Percentiles rank a stretch among this genome's conserved stretches.
These are phyloP conservation scores for Metschnikowia santaceciliae DNA, from an alignment of 805 yeast species.

Conservation along the genomic window DNA sequence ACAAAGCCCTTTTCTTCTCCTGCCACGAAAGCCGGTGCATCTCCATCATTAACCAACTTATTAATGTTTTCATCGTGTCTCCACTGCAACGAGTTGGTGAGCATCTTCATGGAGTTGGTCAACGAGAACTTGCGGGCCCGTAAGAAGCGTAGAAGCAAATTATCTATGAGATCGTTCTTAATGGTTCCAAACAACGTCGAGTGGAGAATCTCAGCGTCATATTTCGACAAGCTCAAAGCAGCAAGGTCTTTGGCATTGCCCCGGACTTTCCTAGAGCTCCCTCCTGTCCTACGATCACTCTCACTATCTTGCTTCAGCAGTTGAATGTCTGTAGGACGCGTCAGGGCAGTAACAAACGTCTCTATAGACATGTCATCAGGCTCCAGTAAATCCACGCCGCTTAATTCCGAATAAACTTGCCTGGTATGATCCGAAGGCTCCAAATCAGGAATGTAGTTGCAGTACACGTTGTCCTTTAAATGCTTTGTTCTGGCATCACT, in stretches of 20 bases:
- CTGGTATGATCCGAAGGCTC: conserved; percentile 21
- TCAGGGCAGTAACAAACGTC: conserved; percentile 21
- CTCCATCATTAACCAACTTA: conserved; percentile 65
- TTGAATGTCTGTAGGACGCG: neutral
- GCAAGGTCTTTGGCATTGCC: conserved; percentile 27
- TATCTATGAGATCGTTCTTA: conserved; percentile 81
- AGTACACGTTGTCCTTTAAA: conserved; percentile 25
- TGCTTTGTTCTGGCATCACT: conserved; percentile 26
- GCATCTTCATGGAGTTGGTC: conserved; percentile 64
- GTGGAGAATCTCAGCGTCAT: conserved; percentile 50
- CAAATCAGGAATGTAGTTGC: conserved; percentile 22
- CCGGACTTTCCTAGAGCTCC: conserved; percentile 15
- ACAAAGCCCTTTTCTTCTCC: conserved; percentile 42
- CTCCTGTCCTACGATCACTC: conserved; percentile 15
- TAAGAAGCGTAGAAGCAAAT: conserved; percentile 66
- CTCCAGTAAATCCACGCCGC: conserved; percentile 13
- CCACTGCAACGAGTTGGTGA: conserved; percentile 74
- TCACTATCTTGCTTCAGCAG: neutral
- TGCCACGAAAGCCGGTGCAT: conserved; percentile 50
- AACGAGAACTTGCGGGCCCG: conserved; percentile 87
- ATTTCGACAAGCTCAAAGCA: conserved; percentile 33
- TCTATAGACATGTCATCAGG: conserved; percentile 27
- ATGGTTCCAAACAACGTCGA: conserved; percentile 53
- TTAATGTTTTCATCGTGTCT: conserved; percentile 59
- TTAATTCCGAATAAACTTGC: conserved; percentile 20